Percentiles rank a stretch among this genome's conserved stretches.
These are phyloP conservation scores for Lolium rigidum DNA, from an alignment of 176 grass and related monocot species.

Conservation along the genomic window DNA sequence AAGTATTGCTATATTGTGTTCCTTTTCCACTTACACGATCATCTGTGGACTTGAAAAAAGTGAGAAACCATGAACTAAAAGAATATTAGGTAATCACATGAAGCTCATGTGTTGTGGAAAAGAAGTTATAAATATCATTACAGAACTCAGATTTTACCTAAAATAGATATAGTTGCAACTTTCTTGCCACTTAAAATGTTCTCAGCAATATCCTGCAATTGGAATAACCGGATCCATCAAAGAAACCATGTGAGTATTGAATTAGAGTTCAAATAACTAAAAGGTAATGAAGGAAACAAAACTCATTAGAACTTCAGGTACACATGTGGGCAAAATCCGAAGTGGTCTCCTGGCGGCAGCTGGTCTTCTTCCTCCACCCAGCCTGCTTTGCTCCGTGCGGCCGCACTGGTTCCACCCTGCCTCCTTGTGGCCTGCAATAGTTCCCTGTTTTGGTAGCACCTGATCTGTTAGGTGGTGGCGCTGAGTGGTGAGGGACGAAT, in stretches of 20 bases:
- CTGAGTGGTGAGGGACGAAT: no score
- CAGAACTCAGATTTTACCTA: constrained; percentile 47
- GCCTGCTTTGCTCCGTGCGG: no score
- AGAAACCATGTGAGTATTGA: not conserved
- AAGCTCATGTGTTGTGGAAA: not conserved
- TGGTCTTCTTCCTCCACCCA: no score
- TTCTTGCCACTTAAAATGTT: constrained; percentile 47
- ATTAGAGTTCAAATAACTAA: no score
- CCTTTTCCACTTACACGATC: constrained; percentile 60
- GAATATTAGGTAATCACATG: not conserved
- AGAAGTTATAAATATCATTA: not conserved
- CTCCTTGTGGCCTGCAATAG: no score
- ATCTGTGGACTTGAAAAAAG: constrained; percentile 23
- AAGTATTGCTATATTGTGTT: constrained; percentile 53
- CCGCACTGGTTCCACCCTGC: no score
- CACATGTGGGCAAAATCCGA: no score
- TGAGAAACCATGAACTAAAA: not conserved
- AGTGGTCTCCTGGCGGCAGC: no score
- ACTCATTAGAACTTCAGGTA: not conserved
- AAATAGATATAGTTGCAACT: constrained; percentile 53
- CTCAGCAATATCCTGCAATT: constrained; percentile 44
- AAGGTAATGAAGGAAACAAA: not conserved
- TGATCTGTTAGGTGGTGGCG: no score
- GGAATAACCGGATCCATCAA: not conserved
- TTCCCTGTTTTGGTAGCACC: no score